Evolutionary conservation across 2,329 filamentous ascomycete genomes (phyloP), one percentile per base, ranked within the genome.

Genomic region (Clonostachys byssicola): DNA sequence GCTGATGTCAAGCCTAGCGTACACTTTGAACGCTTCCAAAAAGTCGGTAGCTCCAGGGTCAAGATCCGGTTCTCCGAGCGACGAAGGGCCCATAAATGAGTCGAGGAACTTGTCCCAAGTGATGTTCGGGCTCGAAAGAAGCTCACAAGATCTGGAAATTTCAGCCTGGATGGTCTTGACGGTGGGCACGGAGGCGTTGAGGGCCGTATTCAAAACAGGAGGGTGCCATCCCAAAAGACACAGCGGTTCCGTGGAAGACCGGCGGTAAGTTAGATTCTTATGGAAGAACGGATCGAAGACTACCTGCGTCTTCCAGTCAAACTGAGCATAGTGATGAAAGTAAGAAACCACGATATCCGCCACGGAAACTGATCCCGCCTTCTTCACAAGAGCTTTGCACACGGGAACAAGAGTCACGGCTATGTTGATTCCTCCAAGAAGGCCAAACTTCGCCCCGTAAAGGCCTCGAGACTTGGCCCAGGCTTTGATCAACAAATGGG

Each of bases 401-500:
- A 88, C 64, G 14, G 78, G 74, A 0, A 78, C 73, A 9, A 88
- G 67, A 57, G 88, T 69, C 18, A 86, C 63, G 1, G 80, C 75
- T 45, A 88, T 78, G 53, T 87, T 83, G 17, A 86, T 78, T 5
- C 83, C 83, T 6, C 81, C 77, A 1, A 88, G 68, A 50, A 81
- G 84, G 0, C 85, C 85, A 54, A 86, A 86, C 43, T 74, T 80
- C 2, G 81, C 74, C 0, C 80, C 75, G 59, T 87, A 88, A 14
- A 88, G 69, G 1, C 85, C 85, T 7, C 80, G 74, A 12, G 72
- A 65, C 47, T 73, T 72, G 2, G 84, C 80, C 84, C 84, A 88
- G 2, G 73, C 66, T 55, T 78, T 83, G 57, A 88, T 73, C 47
- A 77, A 70, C 2, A 79, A 73, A 54, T 85, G 78, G 1, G 81